phyloP scores from a whole-genome alignment of 2,329 filamentous ascomycete species.

The Cercospora zeae-maydis region DNA sequence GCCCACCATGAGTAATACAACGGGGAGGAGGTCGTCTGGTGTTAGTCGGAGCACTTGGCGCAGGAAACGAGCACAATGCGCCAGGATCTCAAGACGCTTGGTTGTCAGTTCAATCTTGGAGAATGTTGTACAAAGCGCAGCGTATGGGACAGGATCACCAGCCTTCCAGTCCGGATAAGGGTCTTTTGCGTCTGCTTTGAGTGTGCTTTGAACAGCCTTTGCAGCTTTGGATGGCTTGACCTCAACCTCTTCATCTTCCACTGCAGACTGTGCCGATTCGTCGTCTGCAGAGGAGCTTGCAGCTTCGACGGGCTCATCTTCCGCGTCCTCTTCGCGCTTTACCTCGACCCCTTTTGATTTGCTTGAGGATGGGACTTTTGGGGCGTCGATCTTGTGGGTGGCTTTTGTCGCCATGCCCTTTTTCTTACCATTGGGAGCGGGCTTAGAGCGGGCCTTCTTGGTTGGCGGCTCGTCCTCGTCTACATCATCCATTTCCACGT shows the following conservation, averaged over 20 bases:
- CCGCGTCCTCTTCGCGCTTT: conserved; percentile 22
- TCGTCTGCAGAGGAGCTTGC: not conserved
- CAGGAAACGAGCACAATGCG: conserved; percentile 85
- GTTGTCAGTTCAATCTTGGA: conserved; percentile 92
- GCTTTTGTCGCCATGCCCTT: conserved; percentile 29
- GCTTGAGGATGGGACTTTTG: conserved; percentile 15
- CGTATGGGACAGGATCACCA: conserved; percentile 86
- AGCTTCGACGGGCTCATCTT: not conserved
- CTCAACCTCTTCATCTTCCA: conserved; percentile 63
- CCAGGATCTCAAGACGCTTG: conserved; percentile 82
- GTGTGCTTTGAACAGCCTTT: conserved; percentile 73
- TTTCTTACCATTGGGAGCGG: conserved; percentile 16
- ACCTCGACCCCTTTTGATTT: conserved; percentile 14
- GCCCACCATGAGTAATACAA: conserved; percentile 93
- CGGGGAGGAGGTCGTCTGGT: conserved; percentile 80
- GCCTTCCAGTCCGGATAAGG: conserved; percentile 94
- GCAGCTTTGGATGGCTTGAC: conserved; percentile 70
- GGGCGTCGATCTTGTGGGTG: conserved; percentile 22
- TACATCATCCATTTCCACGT: conserved; percentile 28
- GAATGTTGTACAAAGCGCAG: conserved; percentile 89
- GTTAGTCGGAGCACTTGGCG: conserved; percentile 91
- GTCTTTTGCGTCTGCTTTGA: conserved; percentile 67
- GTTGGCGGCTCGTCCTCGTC: conserved; percentile 36
- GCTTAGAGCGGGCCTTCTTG: conserved; percentile 36
- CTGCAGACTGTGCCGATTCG: conserved; percentile 31